A percentile compares a stretch with the other conserved stretches of the same genome.
phyloP scores from a whole-genome alignment of 768 basidiomycete genomes.

The Hebeloma cylindrosporum region DNA sequence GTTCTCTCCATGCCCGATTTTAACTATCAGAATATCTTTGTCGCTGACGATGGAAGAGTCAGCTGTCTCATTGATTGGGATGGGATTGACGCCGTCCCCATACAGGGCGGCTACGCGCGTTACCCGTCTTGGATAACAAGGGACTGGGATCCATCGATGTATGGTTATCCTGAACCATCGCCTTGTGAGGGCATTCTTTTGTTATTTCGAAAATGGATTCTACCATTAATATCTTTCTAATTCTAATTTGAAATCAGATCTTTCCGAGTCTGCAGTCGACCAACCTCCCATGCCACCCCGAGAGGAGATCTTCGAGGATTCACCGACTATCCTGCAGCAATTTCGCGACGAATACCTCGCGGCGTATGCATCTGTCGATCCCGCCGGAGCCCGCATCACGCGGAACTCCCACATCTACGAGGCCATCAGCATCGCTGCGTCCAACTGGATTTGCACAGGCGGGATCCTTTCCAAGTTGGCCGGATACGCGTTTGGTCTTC shows the following conservation, averaged over 20 bases:
- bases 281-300: too few relatives aligned
- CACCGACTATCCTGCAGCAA: conserved; percentile 9
- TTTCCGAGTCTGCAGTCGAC: too few relatives aligned
- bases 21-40: conserved; percentile 27
- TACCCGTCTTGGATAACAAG: conserved; percentile 28
- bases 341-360: conserved; percentile 12
- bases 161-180: conserved; percentile 21
- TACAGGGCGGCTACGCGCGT: conserved; percentile 21
- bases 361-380: conserved; percentile 2
- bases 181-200: too few relatives aligned
- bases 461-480: conserved; percentile 9
- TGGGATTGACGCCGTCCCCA: conserved; percentile 15
- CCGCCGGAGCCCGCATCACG: conserved; percentile 3
- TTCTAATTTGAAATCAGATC: not conserved
- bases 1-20: conserved; percentile 25
- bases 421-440: conserved; percentile 10
- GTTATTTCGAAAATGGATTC: not conserved
- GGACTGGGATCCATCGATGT: conserved; percentile 26
- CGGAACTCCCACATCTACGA: conserved; percentile 14
- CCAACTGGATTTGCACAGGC: not conserved
- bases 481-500: conserved; percentile 11
- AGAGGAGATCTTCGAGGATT: conserved; percentile 11
- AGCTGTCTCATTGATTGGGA: conserved; percentile 31
- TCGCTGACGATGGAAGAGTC: conserved; percentile 22
- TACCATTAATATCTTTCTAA: not conserved